Conservation (phyloP, 2,329 filamentous ascomycete species). For the Hirsutella thompsonii region DNA sequence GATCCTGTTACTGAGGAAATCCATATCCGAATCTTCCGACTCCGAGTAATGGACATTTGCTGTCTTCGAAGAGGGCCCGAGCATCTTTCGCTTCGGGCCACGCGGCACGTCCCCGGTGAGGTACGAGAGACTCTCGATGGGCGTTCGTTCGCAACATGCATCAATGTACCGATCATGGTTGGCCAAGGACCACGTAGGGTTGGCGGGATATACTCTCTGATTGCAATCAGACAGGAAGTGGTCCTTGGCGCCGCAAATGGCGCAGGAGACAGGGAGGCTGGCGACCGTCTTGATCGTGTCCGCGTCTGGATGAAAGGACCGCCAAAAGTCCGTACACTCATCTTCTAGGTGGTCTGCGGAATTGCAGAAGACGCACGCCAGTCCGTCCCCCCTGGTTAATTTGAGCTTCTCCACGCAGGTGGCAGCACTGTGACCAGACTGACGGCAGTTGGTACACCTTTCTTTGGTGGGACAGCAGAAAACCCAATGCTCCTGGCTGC, state of each 20-base stretch:
- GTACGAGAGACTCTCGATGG: slow-evolving; percentile 21
- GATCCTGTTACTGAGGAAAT: slow-evolving; percentile 24
- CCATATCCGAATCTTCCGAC: slow-evolving; percentile 31
- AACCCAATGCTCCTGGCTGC: slow-evolving; percentile 29
- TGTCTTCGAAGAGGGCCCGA: slow-evolving; percentile 19
- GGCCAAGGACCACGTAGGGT: slow-evolving; percentile 37
- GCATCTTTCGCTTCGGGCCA: slow-evolving; percentile 18
- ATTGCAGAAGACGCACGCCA: slow-evolving; percentile 48
- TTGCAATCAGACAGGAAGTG: slow-evolving; percentile 48
- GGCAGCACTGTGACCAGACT: slow-evolving; percentile 42
- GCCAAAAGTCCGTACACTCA: slow-evolving; percentile 48
- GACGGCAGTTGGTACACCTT: slow-evolving; percentile 46
- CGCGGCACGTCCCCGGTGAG: slow-evolving; percentile 11
- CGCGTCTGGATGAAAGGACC: slow-evolving; percentile 33
- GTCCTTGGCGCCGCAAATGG: slow-evolving; percentile 36
- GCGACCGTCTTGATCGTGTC: slow-evolving; percentile 32
- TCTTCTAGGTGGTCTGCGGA: slow-evolving; percentile 43
- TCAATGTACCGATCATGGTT: slow-evolving; percentile 39
- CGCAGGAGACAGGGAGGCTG: slow-evolving; percentile 39
- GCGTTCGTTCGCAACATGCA: slow-evolving; percentile 22
- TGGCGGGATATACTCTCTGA: slow-evolving; percentile 11
- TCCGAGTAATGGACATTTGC: slow-evolving; percentile 32
- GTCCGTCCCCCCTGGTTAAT: slow-evolving; percentile 35
- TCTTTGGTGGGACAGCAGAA: slow-evolving; percentile 35
- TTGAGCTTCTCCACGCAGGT: slow-evolving; percentile 44